Evolutionary conservation across 1,139 yeast species (phyloP).

Genomic region (Geotrichum macrosporum): DNA sequence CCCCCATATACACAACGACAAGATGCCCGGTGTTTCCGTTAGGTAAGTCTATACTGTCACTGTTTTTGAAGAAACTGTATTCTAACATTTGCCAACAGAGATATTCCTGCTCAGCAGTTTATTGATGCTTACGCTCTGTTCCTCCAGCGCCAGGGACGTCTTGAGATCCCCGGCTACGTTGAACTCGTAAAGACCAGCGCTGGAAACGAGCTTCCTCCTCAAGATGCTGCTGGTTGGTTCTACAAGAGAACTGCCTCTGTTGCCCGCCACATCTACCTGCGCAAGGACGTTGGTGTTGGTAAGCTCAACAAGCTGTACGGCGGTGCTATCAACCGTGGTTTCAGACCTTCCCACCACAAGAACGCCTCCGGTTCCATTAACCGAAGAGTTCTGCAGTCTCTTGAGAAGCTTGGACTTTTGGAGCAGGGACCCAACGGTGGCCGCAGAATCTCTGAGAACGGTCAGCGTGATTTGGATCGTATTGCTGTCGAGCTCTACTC

Average conservation of each 20-base stretch:
- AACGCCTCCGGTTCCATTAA: constrained; percentile 99
- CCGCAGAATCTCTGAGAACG: constrained; percentile 98
- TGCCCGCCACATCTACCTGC: constrained; percentile 99
- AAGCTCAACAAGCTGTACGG: constrained; percentile 98
- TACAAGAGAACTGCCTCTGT: constrained; percentile 99
- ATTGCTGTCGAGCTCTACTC: constrained; percentile 99
- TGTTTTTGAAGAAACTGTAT: background rate
- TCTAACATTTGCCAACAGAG: constrained; percentile 38
- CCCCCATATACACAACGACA: constrained; percentile 41
- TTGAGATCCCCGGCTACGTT: constrained; percentile 99
- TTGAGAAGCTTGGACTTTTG: constrained; percentile 96
- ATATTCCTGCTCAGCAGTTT: constrained; percentile 99
- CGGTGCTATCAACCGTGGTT: constrained; percentile 99
- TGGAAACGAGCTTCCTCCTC: constrained; percentile 99
- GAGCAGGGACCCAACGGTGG: constrained; percentile 98
- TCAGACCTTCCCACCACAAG: constrained; percentile 97
- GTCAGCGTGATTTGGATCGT: constrained; percentile 99
- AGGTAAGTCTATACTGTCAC: constrained; percentile 57
- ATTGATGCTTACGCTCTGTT: constrained; percentile 99
- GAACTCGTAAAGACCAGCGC: constrained; percentile 99
- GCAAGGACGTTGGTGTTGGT: constrained; percentile 99
- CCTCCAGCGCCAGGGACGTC: constrained; percentile 99
- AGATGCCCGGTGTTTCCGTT: constrained; percentile 98
- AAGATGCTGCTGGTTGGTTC: constrained; percentile 99
- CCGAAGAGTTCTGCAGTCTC: constrained; percentile 97